These are phyloP conservation scores for Torrubiellomyces zombiae DNA, from an alignment of 2,329 filamentous ascomycete species.

Conservation along the genomic window DNA sequence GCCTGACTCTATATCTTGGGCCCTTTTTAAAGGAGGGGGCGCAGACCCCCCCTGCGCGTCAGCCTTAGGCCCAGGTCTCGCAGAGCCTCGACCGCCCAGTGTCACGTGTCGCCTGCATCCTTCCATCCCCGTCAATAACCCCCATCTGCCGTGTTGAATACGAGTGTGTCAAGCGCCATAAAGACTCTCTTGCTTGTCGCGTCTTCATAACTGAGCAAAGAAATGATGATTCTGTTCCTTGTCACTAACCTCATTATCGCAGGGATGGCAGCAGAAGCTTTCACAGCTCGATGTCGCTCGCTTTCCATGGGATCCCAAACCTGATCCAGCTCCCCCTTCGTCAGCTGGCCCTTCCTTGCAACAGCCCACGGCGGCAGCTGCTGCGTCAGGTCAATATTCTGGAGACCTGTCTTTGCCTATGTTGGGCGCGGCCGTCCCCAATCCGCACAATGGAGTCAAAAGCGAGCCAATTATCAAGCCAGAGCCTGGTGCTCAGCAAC, in stretches of 20 bases:
- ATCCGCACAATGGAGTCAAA: constrained; percentile 23
- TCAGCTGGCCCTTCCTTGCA: constrained; percentile 15
- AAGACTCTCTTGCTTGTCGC: too few species aligned
- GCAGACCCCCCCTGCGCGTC: too few species aligned
- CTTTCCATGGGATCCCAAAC: constrained; percentile 91
- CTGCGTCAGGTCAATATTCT: constrained; percentile 15
- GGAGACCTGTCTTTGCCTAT: constrained; percentile 15
- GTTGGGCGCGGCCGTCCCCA: constrained; percentile 12
- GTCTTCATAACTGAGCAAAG: too few species aligned
- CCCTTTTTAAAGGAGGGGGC: too few species aligned
- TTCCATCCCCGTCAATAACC: too few species aligned
- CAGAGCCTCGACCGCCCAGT: too few species aligned
- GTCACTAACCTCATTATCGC: constrained; percentile 9
- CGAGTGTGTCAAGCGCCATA: too few species aligned
- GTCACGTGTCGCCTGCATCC: too few species aligned
- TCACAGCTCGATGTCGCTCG: constrained; percentile 68
- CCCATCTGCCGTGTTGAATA: too few species aligned
- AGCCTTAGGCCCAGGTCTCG: too few species aligned
- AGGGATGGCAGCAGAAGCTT: constrained; percentile 93
- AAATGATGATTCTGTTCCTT: constrained; percentile 6
- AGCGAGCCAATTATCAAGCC: constrained; percentile 28
- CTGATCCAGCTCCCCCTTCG: constrained; percentile 33
- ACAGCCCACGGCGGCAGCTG: constrained; percentile 10
- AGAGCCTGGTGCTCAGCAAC: constrained; percentile 21
- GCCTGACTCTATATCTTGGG: too few species aligned